phyloP scores from a whole-genome alignment of 2,329 filamentous ascomycete species.

The Hymenoscyphus repandus region DNA sequence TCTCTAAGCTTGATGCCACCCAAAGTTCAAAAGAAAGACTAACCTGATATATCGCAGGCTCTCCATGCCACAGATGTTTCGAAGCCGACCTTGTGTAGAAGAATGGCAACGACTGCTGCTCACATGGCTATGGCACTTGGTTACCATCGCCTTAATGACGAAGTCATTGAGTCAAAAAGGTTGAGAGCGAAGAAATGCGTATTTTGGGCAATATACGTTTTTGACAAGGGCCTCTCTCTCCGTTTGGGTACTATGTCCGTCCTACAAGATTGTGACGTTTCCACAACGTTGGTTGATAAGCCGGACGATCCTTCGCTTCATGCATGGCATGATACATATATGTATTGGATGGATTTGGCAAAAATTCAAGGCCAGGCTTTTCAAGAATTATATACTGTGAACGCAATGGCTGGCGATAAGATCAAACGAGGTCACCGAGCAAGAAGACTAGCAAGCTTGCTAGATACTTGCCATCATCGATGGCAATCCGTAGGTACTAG shows the following conservation, averaged over 20 bases:
- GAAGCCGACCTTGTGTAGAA: constrained; percentile 2
- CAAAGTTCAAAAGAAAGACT: not conserved
- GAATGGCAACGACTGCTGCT: constrained; percentile 7
- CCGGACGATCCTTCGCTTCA: constrained; percentile 1
- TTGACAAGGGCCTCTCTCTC: constrained; percentile 15
- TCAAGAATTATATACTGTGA: constrained; percentile 9
- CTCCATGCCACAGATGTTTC: constrained; percentile 1
- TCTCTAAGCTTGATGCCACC: not conserved
- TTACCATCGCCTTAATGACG: constrained; percentile 6
- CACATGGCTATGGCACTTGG: constrained; percentile 7
- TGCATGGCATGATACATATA: constrained; percentile 11
- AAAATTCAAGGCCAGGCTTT: constrained; percentile 10
- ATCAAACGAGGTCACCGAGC: not conserved
- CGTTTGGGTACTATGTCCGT: constrained; percentile 14
- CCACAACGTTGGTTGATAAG: constrained; percentile 1
- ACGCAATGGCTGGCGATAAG: not conserved
- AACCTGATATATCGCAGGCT: not conserved
- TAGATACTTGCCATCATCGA: not conserved
- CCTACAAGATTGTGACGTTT: constrained; percentile 18
- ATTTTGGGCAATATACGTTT: constrained; percentile 14
- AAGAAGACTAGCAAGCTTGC: not conserved
- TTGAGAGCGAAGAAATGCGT: constrained; percentile 3
- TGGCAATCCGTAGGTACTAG: not conserved
- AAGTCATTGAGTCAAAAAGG: constrained; percentile 1
- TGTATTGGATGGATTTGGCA: constrained; percentile 12